These are phyloP conservation scores for Kingdonia uniflora DNA, from an alignment of 164 flowering plant genomes.

Conservation along the genomic window DNA sequence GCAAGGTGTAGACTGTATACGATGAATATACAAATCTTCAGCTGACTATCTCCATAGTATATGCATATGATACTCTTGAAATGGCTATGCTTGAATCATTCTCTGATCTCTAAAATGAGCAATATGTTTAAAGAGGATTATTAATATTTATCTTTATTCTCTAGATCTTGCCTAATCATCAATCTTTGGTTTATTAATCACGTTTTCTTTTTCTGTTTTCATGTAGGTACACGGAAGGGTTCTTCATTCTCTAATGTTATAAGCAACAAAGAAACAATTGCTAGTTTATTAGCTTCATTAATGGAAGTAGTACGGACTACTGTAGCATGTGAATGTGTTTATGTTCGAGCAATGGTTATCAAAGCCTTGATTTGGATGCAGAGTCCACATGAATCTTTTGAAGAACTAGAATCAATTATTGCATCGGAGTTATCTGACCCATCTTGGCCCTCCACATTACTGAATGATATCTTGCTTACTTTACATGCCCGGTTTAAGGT, in stretches of 20 bases:
- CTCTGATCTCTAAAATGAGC: too few species aligned
- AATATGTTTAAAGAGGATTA: too few species aligned
- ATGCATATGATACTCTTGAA: too few species aligned
- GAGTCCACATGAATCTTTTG: constrained; percentile 89
- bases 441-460: constrained; percentile 83
- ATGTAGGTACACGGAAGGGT: constrained; percentile 42
- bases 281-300: constrained; percentile 83
- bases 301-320: constrained; percentile 99
- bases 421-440: constrained; percentile 99
- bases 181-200: too few species aligned
- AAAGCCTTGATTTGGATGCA: constrained; percentile 99
- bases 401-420: constrained; percentile 85
- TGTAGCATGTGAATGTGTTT: constrained; percentile 98
- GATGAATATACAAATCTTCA: too few species aligned
- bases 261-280: constrained; percentile 73
- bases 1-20: too few species aligned
- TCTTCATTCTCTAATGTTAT: constrained; percentile 54
- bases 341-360: constrained; percentile 95
- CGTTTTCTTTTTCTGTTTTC: constrained; percentile 4
- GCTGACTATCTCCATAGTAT: too few species aligned
- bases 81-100: too few species aligned
- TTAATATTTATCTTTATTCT: too few species aligned
- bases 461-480: constrained; percentile 93
- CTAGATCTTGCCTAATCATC: too few species aligned
- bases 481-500: constrained; percentile 99